These are phyloP conservation scores for Sicyos edulis DNA, from an alignment of 306 rosid species.

Conservation along the genomic window DNA sequence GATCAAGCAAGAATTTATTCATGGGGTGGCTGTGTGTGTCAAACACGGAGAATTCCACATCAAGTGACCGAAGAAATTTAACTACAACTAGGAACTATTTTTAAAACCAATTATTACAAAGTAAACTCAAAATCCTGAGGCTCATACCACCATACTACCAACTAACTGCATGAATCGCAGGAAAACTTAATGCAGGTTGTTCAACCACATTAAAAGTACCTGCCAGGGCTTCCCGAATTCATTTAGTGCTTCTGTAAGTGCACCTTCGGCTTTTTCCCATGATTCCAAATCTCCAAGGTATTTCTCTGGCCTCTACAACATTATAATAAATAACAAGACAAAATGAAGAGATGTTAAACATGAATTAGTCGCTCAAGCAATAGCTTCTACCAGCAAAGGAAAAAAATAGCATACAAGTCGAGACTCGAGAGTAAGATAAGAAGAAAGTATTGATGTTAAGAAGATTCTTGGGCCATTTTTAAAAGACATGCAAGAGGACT, in stretches of 20 bases:
- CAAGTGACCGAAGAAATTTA: background rate
- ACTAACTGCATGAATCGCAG: background rate
- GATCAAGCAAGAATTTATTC: background rate
- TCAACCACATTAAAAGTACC: conserved; percentile 39
- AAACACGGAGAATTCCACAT: background rate
- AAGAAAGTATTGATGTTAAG: background rate
- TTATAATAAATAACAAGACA: background rate
- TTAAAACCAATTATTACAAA: background rate
- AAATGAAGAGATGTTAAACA: conserved; percentile 2
- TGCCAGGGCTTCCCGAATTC: conserved; percentile 89
- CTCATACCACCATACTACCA: background rate
- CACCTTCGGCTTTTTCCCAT: conserved; percentile 89
- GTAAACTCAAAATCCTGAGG: background rate
- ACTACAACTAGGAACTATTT: background rate
- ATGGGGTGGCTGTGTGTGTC: background rate
- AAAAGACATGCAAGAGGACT: background rate
- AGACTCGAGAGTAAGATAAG: background rate
- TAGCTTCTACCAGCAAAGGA: background rate
- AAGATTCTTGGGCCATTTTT: background rate
- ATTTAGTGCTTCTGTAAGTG: conserved; percentile 71
- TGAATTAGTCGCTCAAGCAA: background rate
- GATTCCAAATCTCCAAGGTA: conserved; percentile 67
- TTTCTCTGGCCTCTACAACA: conserved; percentile 67
- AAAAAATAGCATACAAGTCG: background rate
- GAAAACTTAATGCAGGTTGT: background rate